A percentile compares a stretch with the other conserved stretches of the same genome.
Evolutionary conservation across 352 stramenopile genomes (phyloP).

Genomic region (Globisporangium spiculum): DNA sequence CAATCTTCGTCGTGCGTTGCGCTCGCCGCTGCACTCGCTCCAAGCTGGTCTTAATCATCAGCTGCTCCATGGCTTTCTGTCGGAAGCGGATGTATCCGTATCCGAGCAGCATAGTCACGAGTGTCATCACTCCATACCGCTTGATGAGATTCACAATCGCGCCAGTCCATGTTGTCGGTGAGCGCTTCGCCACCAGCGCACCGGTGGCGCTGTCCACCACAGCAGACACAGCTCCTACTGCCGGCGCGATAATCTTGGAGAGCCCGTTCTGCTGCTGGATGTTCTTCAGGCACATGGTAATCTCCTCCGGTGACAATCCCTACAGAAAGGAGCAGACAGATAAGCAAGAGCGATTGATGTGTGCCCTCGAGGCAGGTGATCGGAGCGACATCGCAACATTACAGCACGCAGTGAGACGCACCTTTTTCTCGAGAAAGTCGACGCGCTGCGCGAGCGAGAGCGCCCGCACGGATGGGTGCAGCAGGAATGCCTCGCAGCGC

Average conservation of each 20-base stretch:
- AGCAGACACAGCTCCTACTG: constrained; percentile 2
- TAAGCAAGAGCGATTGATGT: not conserved
- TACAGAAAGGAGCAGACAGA: not conserved
- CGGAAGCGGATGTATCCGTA: constrained; percentile 33
- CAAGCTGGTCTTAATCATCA: constrained; percentile 23
- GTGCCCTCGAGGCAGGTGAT: not conserved
- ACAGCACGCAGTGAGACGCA: not conserved
- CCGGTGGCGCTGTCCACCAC: constrained; percentile 1
- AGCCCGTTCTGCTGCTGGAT: constrained; percentile 59
- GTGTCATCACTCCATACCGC: constrained; percentile 30
- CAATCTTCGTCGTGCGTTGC: constrained; percentile 23
- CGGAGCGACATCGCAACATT: not conserved
- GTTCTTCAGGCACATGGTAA: constrained; percentile 56
- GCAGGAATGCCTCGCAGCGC: constrained; percentile 65
- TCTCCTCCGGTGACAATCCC: constrained; percentile 61
- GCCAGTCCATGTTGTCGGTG: constrained; percentile 16
- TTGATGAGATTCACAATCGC: constrained; percentile 23
- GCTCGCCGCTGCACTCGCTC: constrained; percentile 22
- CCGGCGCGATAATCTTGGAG: constrained; percentile 28
- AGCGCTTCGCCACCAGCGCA: not conserved
- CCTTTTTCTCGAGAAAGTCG: constrained; percentile 74
- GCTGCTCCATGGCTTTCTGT: constrained; percentile 25
- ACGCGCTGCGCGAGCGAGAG: constrained; percentile 69
- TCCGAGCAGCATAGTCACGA: constrained; percentile 32
- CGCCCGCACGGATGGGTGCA: constrained; percentile 58